phyloP scores from a whole-genome alignment of 2,329 filamentous ascomycete genomes.

The Colletotrichum musae region DNA sequence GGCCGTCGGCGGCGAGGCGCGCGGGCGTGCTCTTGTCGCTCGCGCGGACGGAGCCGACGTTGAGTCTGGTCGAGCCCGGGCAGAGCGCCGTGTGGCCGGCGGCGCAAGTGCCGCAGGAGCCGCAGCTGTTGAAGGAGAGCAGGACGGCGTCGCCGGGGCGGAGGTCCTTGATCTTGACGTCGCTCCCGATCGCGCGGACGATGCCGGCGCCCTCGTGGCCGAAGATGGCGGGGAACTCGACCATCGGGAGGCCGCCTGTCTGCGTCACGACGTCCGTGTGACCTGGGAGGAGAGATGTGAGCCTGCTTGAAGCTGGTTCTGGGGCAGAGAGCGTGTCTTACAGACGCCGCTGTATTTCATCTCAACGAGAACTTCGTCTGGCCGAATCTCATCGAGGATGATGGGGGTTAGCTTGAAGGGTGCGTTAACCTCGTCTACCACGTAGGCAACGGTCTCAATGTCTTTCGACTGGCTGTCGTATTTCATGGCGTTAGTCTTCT shows the following conservation, averaged over 20 bases:
- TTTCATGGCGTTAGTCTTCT: background rate
- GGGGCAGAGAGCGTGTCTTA: background rate
- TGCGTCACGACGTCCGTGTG: slow-evolving; percentile 77
- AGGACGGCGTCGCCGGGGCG: slow-evolving; percentile 92
- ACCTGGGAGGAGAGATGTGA: slow-evolving; percentile 42
- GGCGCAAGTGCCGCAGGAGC: slow-evolving; percentile 99
- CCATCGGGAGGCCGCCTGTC: slow-evolving; percentile 21
- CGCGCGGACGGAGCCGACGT: slow-evolving; percentile 84
- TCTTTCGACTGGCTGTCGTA: background rate
- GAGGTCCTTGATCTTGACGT: slow-evolving; percentile 92
- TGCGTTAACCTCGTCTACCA: slow-evolving; percentile 27
- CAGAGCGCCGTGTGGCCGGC: slow-evolving; percentile 99
- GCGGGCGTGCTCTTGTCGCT: slow-evolving; percentile 83
- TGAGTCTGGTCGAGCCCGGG: slow-evolving; percentile 22
- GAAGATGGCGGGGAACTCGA: slow-evolving; percentile 82
- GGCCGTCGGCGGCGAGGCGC: slow-evolving; percentile 93
- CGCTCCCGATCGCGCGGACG: slow-evolving; percentile 93
- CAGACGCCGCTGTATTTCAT: slow-evolving; percentile 92
- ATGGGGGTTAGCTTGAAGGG: slow-evolving; percentile 26
- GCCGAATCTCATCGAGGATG: slow-evolving; percentile 48
- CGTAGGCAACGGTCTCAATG: slow-evolving; percentile 25
- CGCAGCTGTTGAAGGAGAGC: slow-evolving; percentile 93
- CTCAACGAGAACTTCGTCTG: slow-evolving; percentile 93
- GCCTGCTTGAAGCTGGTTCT: background rate
- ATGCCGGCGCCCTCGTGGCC: slow-evolving; percentile 94